Conservation (phyloP, 371 early-diverging fungal genomes). For the Zopfochytrium polystomum region DNA sequence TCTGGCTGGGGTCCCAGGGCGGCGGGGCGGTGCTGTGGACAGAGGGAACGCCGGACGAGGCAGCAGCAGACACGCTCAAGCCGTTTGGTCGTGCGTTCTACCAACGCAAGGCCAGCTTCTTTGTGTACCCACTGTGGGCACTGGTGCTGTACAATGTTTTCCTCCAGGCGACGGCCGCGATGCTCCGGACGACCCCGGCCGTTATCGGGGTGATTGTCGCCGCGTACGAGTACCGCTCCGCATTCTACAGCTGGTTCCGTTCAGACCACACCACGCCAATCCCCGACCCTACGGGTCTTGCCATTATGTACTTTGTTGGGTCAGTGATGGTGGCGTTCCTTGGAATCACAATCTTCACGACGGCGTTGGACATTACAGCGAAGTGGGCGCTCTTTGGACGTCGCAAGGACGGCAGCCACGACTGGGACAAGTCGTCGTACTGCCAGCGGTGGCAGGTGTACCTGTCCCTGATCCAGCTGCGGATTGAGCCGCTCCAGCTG, state of each 20-base stretch:
- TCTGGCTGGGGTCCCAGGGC: no score
- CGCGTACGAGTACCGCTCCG: no score
- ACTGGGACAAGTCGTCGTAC: no score
- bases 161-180: background rate
- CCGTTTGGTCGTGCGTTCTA: no score
- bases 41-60: slow-evolving; percentile 13
- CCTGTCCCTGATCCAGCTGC: slow-evolving; percentile 20
- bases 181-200: slow-evolving; percentile 8
- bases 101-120: no score
- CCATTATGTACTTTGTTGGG: background rate
- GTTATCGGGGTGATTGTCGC: slow-evolving; percentile 3
- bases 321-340: slow-evolving; percentile 4
- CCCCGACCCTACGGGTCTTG: background rate
- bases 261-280: background rate
- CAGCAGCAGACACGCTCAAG: slow-evolving; percentile 15
- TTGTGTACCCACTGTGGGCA: slow-evolving; percentile 11
- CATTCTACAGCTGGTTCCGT: no score
- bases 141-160: slow-evolving; percentile 19
- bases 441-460: no score
- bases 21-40: slow-evolving; percentile 32
- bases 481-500: slow-evolving; percentile 17
- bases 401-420: slow-evolving; percentile 24
- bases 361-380: slow-evolving; percentile 15
- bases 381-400: slow-evolving; percentile 32
- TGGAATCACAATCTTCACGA: slow-evolving; percentile 7